phyloP scores from a whole-genome alignment of 768 basidiomycete genomes.

The Leccinum disarticulatum region DNA sequence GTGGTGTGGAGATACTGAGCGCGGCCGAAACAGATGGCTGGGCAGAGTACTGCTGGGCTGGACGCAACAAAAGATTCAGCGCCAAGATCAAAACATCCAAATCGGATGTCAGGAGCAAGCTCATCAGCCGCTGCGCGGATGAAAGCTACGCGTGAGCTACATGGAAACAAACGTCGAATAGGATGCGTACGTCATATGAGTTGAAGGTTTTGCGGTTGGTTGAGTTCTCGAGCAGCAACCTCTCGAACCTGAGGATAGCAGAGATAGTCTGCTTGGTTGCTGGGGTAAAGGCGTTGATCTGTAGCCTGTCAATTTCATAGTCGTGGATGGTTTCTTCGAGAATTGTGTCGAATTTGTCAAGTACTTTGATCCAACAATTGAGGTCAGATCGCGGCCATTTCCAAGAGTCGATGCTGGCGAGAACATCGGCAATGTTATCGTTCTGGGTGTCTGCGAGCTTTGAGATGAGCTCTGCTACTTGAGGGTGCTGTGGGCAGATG shows the following conservation, averaged over 20 bases:
- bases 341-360: slow-evolving; percentile 93
- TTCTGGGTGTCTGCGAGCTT: slow-evolving; percentile 65
- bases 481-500: slow-evolving; percentile 56
- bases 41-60: slow-evolving; percentile 92
- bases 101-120: slow-evolving; percentile 85
- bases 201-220: slow-evolving; percentile 96
- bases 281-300: slow-evolving; percentile 75
- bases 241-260: slow-evolving; percentile 85
- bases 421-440: slow-evolving; percentile 66
- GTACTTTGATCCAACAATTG: slow-evolving; percentile 92
- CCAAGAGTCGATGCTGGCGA: slow-evolving; percentile 78
- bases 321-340: slow-evolving; percentile 79
- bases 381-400: slow-evolving; percentile 95
- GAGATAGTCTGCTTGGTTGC: slow-evolving; percentile 71
- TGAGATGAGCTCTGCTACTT: slow-evolving; percentile 77
- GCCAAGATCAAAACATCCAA: slow-evolving; percentile 83
- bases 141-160: slow-evolving; percentile 7
- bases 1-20: slow-evolving; percentile 77
- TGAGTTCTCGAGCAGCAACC: slow-evolving; percentile 91
- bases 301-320: slow-evolving; percentile 85
- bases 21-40: slow-evolving; percentile 82
- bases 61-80: slow-evolving; percentile 84
- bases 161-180: not conserved
- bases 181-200: slow-evolving; percentile 88
- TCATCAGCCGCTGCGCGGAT: slow-evolving; percentile 73